Evolutionary conservation across 768 basidiomycete genomes (phyloP), one percentile per base, ranked within the genome.

Genomic region (Russula abietina): DNA sequence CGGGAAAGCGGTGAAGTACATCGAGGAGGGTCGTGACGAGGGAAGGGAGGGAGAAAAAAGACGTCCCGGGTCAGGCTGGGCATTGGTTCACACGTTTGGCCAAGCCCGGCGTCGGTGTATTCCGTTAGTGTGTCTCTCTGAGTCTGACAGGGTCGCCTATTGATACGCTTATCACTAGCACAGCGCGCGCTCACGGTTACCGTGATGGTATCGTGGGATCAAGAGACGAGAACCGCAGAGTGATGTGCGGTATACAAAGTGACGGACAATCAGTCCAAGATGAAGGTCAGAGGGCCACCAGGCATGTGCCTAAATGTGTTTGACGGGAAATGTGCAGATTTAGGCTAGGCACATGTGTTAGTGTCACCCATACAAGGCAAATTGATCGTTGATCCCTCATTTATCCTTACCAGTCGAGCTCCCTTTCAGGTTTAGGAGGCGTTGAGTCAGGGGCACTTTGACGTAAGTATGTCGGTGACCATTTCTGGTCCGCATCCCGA

Each of bases 1-100:
- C 14, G 55, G 57, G 28, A 65, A 51, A 11, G 55, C 26, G 32
- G 39, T 22, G 26, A 56, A 65, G 38, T 65, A 52, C 64, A 67
- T 67, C 30, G 12, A 3, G 36, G n/a, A 10, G 45, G 12, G 4
- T 54, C 52, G 57, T 33, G 16, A 50, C 2, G 28, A 28, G 46
- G 53, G n/a, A 38, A 45, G n/a, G 30, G 24, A 16, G 22, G 38
- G 28, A 36, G 26, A 28, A 33, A 17, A 26, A 43, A 19, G 30
- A n/a, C 24, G 36, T 14, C 33, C 10, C 36, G 26, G 36, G 36
- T 11, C n/a, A 36, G 36, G 51, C 36, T 16, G n/a, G 51, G 32
- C 33, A 38, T 54, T 32, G 9, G 26, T 30, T 30, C 28, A 32
- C 48, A 26, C 19, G 52, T n/a, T 36, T 36, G n/a, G 33, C n/a